Conservation (phyloP, 1,284 basidiomycete species). For the Ganoderma boninense region DNA sequence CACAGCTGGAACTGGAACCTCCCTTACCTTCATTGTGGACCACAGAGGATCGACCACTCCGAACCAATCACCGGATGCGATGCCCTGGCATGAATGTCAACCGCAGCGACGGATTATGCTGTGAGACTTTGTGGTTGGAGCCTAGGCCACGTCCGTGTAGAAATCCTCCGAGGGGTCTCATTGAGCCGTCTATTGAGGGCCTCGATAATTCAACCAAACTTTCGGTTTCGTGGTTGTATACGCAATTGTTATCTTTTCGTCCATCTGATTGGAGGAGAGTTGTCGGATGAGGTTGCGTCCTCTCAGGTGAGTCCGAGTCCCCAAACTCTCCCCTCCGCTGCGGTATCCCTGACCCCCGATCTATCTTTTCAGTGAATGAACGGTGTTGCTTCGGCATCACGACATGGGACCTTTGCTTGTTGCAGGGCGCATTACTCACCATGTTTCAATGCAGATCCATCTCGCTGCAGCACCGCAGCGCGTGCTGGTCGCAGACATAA, state of each 20-base stretch:
- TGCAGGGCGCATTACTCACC: neutral
- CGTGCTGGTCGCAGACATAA: neutral
- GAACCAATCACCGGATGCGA: neutral
- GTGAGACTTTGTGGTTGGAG: neutral
- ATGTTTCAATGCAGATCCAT: neutral
- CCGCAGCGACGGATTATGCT: neutral
- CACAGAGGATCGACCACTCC: neutral
- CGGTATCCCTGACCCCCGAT: neutral
- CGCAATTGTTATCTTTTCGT: neutral
- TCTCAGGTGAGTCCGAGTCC: neutral
- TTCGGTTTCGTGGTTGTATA: neutral
- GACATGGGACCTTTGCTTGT: neutral
- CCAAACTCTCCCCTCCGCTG: neutral
- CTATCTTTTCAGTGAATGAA: neutral
- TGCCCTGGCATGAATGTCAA: neutral
- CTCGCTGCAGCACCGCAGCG: neutral
- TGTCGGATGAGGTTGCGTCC: neutral
- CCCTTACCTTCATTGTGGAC: neutral
- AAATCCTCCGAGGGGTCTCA: neutral
- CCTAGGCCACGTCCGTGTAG: neutral
- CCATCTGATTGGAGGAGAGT: neutral
- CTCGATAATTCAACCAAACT: neutral
- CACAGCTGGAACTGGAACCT: neutral
- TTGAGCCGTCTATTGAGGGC: neutral
- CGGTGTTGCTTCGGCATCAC: neutral